Evolutionary conservation across 768 basidiomycete species (phyloP).

Genomic region (Russula compacta): DNA sequence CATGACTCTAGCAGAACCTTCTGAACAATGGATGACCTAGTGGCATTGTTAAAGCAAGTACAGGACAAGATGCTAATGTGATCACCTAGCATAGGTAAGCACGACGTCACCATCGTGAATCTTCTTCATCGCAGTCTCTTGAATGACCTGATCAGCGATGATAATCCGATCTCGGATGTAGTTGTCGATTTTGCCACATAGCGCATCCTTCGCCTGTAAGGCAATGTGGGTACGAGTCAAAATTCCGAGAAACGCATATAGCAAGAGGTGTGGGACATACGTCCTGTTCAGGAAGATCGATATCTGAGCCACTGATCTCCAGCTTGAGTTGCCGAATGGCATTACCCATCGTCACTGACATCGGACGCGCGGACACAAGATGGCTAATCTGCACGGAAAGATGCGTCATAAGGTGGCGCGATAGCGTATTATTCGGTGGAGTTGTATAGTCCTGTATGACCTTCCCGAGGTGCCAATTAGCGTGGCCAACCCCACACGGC

Average conservation of each 20-base stretch:
- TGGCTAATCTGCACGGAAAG: conserved; percentile 90
- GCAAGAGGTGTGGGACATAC: conserved; percentile 37
- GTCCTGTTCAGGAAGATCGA: conserved; percentile 92
- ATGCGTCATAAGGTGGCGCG: conserved; percentile 85
- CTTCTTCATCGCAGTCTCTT: conserved; percentile 80
- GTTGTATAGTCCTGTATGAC: conserved; percentile 88
- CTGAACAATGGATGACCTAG: conserved; percentile 90
- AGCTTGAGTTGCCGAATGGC: conserved; percentile 91
- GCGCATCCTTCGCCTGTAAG: conserved; percentile 71
- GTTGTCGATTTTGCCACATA: conserved; percentile 80
- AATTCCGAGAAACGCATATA: neutral
- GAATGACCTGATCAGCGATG: conserved; percentile 88
- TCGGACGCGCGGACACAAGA: conserved; percentile 77
- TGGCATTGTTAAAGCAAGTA: conserved; percentile 1
- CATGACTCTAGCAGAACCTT: conserved; percentile 77
- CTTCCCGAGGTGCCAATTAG: conserved; percentile 32
- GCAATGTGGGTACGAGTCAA: conserved; percentile 6
- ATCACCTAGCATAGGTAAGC: conserved; percentile 83
- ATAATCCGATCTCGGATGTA: conserved; percentile 93
- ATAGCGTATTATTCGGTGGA: conserved; percentile 77
- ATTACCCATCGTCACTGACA: conserved; percentile 92
- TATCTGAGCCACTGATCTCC: conserved; percentile 86
- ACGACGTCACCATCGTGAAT: conserved; percentile 92
- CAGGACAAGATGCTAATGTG: neutral
- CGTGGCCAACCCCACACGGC: neutral